Conservation (phyloP, 208 protist genomes). For the Histomonas meleagridis region DNA sequence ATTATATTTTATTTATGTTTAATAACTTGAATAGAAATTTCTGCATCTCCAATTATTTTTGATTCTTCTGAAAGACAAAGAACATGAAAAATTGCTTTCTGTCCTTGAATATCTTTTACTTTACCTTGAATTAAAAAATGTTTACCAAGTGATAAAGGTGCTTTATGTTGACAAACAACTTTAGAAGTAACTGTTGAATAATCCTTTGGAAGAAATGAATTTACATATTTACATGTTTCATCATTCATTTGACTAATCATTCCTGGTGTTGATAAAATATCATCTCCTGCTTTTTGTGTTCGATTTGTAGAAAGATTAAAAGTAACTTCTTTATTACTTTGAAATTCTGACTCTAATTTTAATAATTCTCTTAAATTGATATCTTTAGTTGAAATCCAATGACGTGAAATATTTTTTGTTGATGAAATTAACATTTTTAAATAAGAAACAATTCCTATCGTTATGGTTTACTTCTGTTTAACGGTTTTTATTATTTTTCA, state of each 20-base stretch:
- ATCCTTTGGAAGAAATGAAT: not conserved
- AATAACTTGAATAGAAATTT: too few species aligned
- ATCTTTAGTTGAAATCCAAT: not conserved
- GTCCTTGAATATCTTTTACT: too few species aligned
- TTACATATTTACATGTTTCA: not conserved
- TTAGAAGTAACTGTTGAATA: not conserved
- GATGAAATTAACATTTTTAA: too few species aligned
- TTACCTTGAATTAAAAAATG: too few species aligned
- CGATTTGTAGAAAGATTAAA: not conserved
- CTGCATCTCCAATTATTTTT: too few species aligned
- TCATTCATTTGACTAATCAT: not conserved
- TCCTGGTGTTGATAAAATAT: conserved; percentile 21
- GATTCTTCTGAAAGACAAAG: too few species aligned
- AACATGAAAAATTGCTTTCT: too few species aligned
- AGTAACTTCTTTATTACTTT: not conserved
- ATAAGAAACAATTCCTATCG: too few species aligned
- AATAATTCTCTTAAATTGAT: not conserved
- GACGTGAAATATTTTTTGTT: too few species aligned
- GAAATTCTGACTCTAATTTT: not conserved
- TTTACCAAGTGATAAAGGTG: not conserved
- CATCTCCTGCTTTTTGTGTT: not conserved
- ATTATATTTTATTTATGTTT: too few species aligned
- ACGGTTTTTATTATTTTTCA: too few species aligned
- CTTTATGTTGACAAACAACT: not conserved
- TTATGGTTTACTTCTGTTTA: too few species aligned